Conservation (phyloP, 1,284 basidiomycete species). For the Cystobasidium sp. region DNA sequence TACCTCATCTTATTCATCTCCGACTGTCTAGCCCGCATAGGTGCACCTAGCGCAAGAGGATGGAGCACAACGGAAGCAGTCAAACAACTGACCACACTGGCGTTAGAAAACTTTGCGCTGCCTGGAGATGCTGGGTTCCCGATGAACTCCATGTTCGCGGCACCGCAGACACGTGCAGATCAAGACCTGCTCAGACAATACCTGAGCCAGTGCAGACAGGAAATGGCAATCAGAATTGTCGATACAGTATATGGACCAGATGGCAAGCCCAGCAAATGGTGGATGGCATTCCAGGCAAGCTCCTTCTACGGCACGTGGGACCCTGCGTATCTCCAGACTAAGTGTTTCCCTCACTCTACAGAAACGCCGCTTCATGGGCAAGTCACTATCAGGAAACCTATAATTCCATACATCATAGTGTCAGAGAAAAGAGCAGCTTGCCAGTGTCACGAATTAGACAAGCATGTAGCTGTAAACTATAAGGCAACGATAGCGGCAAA, state of each 20-base stretch:
- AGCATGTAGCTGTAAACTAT: background rate
- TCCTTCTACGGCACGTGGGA: background rate
- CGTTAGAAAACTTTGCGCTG: constrained; percentile 88
- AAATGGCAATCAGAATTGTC: constrained; percentile 81
- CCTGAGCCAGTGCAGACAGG: constrained; percentile 88
- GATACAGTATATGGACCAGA: constrained; percentile 81
- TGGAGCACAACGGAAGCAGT: constrained; percentile 71
- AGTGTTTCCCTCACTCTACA: constrained; percentile 18
- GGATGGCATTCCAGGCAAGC: constrained; percentile 89
- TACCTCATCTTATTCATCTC: constrained; percentile 98
- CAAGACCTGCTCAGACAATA: constrained; percentile 89
- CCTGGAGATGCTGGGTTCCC: constrained; percentile 96
- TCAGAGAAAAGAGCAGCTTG: background rate
- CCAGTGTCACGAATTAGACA: background rate
- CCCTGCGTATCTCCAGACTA: background rate
- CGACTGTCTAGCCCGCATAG: constrained; percentile 91
- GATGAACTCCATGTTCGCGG: constrained; percentile 87
- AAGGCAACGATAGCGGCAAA: background rate
- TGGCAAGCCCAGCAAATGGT: constrained; percentile 97
- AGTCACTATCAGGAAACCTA: constrained; percentile 54
- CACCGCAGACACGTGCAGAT: constrained; percentile 76
- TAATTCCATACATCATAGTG: background rate
- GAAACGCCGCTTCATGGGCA: constrained; percentile 93
- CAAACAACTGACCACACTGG: constrained; percentile 86
- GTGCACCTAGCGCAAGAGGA: constrained; percentile 56